Base-by-base conservation (phyloP, 208 protist genomes). In the Leishmania arabica region DNA sequence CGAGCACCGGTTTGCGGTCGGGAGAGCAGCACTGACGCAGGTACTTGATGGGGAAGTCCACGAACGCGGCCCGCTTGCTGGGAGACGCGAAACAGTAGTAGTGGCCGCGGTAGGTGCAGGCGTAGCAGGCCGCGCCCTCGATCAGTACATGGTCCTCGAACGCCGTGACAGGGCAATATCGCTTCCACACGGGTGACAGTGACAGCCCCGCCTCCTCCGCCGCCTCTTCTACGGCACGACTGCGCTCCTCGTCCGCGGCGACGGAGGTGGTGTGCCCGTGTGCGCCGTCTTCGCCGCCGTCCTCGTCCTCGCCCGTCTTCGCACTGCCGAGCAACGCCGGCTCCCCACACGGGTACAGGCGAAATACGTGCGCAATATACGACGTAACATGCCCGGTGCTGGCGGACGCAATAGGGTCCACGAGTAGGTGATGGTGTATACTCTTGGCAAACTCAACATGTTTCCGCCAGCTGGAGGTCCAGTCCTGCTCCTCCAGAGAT, bases 111-210 rank as follows among this genome's bases (percentile, higher is more conserved):
- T 89, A 97, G 56, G 90, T 81, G 73, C 88, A 95, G 40, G 84
- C 79, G 78, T 92, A 96, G 79, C 81, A 88, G 53, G 88, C 72
- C 5, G 86, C 85, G 24, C 95, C 95, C 66, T 97, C 95, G 3
- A 97, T 71, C 15, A 98, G 82, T 51, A 97, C 88, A 27, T 83
- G 80, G 73, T 91, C 88, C 62, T 96, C 88, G 7, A 75, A 49
- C 66, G 89, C 92, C 11, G 93, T 96, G 3, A 98, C 95, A 2
- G 95, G 95, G 79, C 95, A 98, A 84, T 88, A 95, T 24, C 86
- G 88, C 80, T 94, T 93, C 93, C 93, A 98, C 31, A 84, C 65
- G 19, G 79, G 80, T 1, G 85, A 96, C 31, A 78, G 77, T 7
- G 81, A 53, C 15, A 83, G 81, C 9, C 86, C 87, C 47, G 78